Percentiles rank a stretch among this genome's conserved stretches.
These are phyloP conservation scores for Acer campestre DNA, from an alignment of 345 rosid genomes.

Conservation along the genomic window DNA sequence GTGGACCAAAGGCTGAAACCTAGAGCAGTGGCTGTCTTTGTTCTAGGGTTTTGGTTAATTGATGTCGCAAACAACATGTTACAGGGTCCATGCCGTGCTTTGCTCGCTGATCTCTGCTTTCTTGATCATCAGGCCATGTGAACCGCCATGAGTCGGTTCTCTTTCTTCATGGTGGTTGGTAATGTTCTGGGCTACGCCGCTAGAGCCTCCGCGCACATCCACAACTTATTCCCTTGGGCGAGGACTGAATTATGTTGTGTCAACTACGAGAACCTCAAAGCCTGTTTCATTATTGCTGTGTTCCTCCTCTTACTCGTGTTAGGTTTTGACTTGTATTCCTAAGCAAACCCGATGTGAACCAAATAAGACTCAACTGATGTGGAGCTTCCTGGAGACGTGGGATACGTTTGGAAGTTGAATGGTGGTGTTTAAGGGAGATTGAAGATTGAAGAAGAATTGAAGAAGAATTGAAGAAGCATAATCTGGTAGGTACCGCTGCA, in stretches of 20 bases:
- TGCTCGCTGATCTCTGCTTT: constrained; percentile 77
- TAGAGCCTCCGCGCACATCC: constrained; percentile 57
- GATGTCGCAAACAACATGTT: constrained; percentile 90
- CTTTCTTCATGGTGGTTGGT: constrained; percentile 93
- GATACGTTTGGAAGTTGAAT: too few species aligned
- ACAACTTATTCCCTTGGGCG: constrained; percentile 64
- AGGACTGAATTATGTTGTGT: constrained; percentile 64
- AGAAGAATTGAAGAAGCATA: too few species aligned
- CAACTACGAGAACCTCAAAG: constrained; percentile 85
- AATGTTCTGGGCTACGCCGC: constrained; percentile 81
- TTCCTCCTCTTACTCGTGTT: constrained; percentile 34
- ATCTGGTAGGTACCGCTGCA: too few species aligned
- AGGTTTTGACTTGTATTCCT: too few species aligned
- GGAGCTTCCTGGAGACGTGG: too few species aligned
- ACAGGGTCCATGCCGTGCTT: constrained; percentile 83
- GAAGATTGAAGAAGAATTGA: too few species aligned
- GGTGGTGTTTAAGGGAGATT: too few species aligned
- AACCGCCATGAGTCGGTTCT: constrained; percentile 56
- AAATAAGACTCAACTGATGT: accelerated
- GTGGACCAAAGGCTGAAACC: constrained; percentile 39
- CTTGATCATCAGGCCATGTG: constrained; percentile 50
- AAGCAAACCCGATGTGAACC: too few species aligned
- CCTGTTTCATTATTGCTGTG: constrained; percentile 70
- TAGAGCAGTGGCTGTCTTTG: constrained; percentile 70
- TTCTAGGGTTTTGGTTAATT: constrained; percentile 80